Base-by-base conservation (phyloP, 1,139 yeast species). In the Suhomyces panamericanus region DNA sequence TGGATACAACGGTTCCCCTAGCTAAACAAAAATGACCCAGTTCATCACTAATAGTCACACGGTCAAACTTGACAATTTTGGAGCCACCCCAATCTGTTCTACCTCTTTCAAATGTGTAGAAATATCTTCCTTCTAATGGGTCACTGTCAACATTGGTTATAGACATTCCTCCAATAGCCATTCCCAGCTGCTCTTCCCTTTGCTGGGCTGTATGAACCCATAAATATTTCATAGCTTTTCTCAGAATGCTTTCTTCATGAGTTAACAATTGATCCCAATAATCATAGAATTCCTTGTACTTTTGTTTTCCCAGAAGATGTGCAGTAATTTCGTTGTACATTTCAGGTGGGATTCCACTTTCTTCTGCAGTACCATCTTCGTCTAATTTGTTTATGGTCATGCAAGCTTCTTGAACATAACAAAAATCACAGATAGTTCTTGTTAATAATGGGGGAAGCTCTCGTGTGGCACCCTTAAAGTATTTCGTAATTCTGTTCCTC, bases 251-350 rank as follows among this genome's bases (percentile, higher is more conserved):
- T 56, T 88, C 96, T 60, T 91, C 98, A 51, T 81, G 77, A 1
- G 85, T 77, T n/a, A 93, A 69, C 11, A 90, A 63, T 9, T 67
- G 66, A 57, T 87, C 88, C 95, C 96, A 93, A 45, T 83, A 77
- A 29, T 70, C 68, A 60, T 81, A 85, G 59, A 87, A 93, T 1
- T 64, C 66, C 6, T 63, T 60, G 43, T 85, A 81, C 3, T 48
- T 42, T 3, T 59, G 58, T 2, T 67, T 66, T 3, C 53, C 56
- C 4, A 68, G 60, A 37, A 88, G 60, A 53, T 84, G 89, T 0
- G 56, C 60, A 0, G 89, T 83, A 5, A 80, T 53, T 0, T 58
- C 62, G 0, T 71, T 67, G 53, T 75, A 86, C 20, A 70, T 65
- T 0, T 73, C 80, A 0, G 58, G 59, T 1, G 64, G 66, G 24